Evolutionary conservation across 495 filamentous ascomycete genomes (phyloP).

Genomic region (Lasiosphaeria hispida): DNA sequence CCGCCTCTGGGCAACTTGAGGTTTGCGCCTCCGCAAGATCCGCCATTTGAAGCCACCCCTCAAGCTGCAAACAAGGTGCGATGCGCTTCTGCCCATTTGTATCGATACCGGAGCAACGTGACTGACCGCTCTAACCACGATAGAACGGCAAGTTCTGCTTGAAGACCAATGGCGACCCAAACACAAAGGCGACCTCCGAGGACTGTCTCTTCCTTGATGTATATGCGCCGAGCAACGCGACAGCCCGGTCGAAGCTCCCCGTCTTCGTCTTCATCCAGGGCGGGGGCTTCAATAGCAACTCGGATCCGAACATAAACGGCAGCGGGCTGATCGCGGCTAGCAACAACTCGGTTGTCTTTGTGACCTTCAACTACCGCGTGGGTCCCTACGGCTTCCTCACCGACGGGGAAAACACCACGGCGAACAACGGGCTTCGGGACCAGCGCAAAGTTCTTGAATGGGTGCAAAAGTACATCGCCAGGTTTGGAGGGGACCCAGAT

Average conservation of each 20-base stretch:
- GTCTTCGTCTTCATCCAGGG: constrained; percentile 73
- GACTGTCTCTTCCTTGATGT: constrained; percentile 73
- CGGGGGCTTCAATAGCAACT: constrained; percentile 59
- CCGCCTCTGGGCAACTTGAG: constrained; percentile 37
- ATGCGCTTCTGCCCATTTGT: too few relatives aligned
- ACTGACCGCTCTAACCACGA: constrained; percentile 27
- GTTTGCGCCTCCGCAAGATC: constrained; percentile 37
- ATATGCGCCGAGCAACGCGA: constrained; percentile 59
- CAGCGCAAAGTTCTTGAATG: constrained; percentile 64
- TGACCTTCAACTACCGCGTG: constrained; percentile 71
- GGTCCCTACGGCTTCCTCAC: constrained; percentile 70
- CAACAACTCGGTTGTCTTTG: constrained; percentile 57
- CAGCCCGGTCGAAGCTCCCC: constrained; percentile 47
- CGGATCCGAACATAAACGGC: constrained; percentile 64
- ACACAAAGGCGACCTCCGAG: constrained; percentile 36
- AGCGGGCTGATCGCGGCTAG: constrained; percentile 57
- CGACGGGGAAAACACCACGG: constrained; percentile 50
- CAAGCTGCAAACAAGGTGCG: constrained; percentile 32
- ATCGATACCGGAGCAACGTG: too few relatives aligned
- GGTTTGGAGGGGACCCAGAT: constrained; percentile 69
- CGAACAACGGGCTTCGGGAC: constrained; percentile 69
- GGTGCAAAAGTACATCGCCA: constrained; percentile 60
- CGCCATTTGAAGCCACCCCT: constrained; percentile 18
- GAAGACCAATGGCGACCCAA: constrained; percentile 39
- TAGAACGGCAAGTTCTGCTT: constrained; percentile 51